Conservation (phyloP, 805 yeast genomes). For the Yamadazyma takamatsuzukensis region DNA sequence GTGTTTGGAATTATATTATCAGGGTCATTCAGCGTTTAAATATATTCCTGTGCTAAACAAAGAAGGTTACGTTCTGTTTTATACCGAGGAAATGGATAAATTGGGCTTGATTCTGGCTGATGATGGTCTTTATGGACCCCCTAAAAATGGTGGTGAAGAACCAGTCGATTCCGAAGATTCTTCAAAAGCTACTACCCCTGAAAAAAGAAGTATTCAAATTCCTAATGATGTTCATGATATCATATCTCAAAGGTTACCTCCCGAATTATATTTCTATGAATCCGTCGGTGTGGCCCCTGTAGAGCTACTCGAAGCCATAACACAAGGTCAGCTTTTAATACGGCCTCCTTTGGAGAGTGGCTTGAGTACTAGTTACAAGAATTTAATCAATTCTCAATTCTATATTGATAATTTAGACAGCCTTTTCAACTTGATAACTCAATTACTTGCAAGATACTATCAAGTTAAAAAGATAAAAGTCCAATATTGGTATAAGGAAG, state of each 20-base stretch:
- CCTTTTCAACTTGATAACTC: slow-evolving; percentile 65
- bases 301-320: slow-evolving; percentile 61
- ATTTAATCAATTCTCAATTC: slow-evolving; percentile 44
- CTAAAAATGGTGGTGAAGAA: slow-evolving; percentile 1
- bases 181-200: slow-evolving; percentile 2
- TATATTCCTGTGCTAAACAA: slow-evolving; percentile 70
- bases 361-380: slow-evolving; percentile 52
- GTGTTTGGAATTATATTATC: slow-evolving; percentile 51
- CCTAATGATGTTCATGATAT: slow-evolving; percentile 83
- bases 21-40: slow-evolving; percentile 65
- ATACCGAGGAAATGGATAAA: slow-evolving; percentile 39
- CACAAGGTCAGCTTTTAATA: slow-evolving; percentile 59
- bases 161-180: background rate
- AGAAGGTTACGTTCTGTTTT: slow-evolving; percentile 67
- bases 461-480: slow-evolving; percentile 67
- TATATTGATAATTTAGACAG: slow-evolving; percentile 53
- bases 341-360: slow-evolving; percentile 68
- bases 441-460: slow-evolving; percentile 75
- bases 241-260: slow-evolving; percentile 80
- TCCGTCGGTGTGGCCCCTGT: slow-evolving; percentile 71
- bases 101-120: slow-evolving; percentile 21
- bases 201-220: slow-evolving; percentile 27
- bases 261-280: slow-evolving; percentile 77
- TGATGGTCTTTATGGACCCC: slow-evolving; percentile 10
- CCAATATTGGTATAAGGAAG: slow-evolving; percentile 52